phyloP scores from a whole-genome alignment of 2,329 filamentous ascomycete species.

The Tolypocladium nubicola region DNA sequence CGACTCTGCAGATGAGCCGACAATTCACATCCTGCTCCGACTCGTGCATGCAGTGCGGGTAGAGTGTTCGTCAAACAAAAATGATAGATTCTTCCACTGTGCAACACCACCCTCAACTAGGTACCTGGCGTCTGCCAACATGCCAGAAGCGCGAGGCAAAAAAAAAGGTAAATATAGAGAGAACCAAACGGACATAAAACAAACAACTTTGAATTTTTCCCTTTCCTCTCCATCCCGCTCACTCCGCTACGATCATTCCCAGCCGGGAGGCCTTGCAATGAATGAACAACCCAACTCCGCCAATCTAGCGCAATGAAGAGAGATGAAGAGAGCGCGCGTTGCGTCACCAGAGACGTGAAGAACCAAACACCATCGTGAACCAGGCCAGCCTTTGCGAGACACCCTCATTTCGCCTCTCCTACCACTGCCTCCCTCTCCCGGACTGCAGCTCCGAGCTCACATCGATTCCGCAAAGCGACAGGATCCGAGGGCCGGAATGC shows the following conservation, averaged over 20 bases:
- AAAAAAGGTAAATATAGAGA: neutral
- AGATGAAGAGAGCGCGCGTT: constrained; percentile 4
- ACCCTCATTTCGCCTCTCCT: neutral
- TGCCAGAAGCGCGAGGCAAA: neutral
- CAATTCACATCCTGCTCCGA: too few relatives aligned
- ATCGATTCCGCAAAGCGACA: neutral
- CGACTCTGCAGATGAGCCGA: neutral
- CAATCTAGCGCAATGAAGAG: constrained; percentile 15
- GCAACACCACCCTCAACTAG: neutral
- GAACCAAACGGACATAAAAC: neutral
- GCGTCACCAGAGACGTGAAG: constrained; percentile 5
- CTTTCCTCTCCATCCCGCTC: constrained; percentile 8
- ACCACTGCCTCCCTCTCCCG: neutral
- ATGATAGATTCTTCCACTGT: neutral
- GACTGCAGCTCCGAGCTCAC: neutral
- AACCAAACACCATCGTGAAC: constrained; percentile 5
- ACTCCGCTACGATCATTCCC: constrained; percentile 12
- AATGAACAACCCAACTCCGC: constrained; percentile 14
- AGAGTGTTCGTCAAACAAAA: neutral
- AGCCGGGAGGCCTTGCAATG: constrained; percentile 7
- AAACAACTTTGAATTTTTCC: neutral
- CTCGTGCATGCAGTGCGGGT: neutral
- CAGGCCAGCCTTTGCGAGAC: constrained; percentile 6
- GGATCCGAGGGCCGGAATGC: neutral
- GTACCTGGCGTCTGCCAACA: neutral